Base-by-base conservation (phyloP, 306 rosid species). In the Sicyos edulis region DNA sequence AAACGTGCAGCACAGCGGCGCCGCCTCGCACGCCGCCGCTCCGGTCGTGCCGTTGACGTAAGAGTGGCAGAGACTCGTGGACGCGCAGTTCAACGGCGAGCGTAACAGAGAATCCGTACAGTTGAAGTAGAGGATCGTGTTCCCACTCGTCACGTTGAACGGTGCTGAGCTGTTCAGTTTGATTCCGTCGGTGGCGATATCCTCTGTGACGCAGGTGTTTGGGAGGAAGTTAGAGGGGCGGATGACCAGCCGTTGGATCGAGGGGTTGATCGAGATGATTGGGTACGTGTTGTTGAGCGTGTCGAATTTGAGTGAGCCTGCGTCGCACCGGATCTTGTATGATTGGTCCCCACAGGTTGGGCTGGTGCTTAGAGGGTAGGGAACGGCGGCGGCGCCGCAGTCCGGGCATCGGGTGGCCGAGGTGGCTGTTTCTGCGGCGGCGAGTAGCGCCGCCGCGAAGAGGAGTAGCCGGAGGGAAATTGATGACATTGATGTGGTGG, bases 71-170 rank as follows among this genome's bases (percentile, higher is more conserved):
- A 83, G 26, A 37, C 90, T 86, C 0, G 87, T 12, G 11, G 91
- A 50, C 26, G 91, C 72, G 80, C 96, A 91, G 72, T 91, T 79
- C 13, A 91, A 70, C 8, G 96, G 97, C 1, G 97, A 89, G 6
- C 47, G 74, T 15, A 89, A 84, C 2, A 91, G 72, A 8, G 19
- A 0, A 32, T 19, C 78, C 1, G 93, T 70, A n/a, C 97, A 91
- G 81, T 89, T 91, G 65, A 89, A 82, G 80, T 86, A 91, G 2
- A 91, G 15, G 84, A 91, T 85, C 77, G 96, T 89, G 82, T 91
- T 86, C 71, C 90, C 74, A 75, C 88, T 86, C 16, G 97, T 91
- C 79, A 91, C 80, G 80, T 91, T 89, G 80, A 91, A 91, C 4
- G 97, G 97, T 16, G 89, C 83, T 22, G 79, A 56, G 7, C 2